phyloP scores from a whole-genome alignment of 192 early-diverging fungal species.

The Umbelopsis sp. region DNA sequence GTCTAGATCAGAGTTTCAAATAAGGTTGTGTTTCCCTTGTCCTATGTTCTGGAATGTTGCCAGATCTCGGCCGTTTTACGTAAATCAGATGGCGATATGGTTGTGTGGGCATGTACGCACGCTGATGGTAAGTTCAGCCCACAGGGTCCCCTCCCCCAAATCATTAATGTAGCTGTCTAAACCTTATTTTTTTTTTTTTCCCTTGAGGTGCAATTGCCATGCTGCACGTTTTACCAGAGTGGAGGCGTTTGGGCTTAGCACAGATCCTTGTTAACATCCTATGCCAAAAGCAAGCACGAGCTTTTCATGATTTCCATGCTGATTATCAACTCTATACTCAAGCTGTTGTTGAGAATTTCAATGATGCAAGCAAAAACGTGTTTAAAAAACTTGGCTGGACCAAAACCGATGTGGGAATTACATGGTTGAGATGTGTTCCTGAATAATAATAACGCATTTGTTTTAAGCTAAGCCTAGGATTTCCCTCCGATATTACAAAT shows the following conservation, averaged over 20 bases:
- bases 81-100: neutral
- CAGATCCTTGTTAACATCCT: neutral
- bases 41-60: neutral
- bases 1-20: neutral
- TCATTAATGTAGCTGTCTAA: too few relatives aligned
- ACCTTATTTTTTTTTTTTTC: neutral
- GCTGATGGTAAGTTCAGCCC: neutral
- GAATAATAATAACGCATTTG: neutral
- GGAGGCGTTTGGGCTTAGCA: neutral
- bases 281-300: neutral
- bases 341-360: neutral
- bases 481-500: too few relatives aligned
- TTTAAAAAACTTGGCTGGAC: slow-evolving; percentile 1
- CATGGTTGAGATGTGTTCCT: neutral
- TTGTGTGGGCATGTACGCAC: neutral
- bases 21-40: neutral
- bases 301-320: neutral
- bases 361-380: neutral
- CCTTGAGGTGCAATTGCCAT: neutral
- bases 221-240: neutral
- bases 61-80: neutral
- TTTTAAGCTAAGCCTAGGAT: too few relatives aligned
- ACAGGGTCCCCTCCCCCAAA: neutral
- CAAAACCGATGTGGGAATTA: neutral
- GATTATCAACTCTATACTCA: neutral